Conservation (phyloP, 2,329 filamentous ascomycete species). For the Bipolaris zeicola region DNA sequence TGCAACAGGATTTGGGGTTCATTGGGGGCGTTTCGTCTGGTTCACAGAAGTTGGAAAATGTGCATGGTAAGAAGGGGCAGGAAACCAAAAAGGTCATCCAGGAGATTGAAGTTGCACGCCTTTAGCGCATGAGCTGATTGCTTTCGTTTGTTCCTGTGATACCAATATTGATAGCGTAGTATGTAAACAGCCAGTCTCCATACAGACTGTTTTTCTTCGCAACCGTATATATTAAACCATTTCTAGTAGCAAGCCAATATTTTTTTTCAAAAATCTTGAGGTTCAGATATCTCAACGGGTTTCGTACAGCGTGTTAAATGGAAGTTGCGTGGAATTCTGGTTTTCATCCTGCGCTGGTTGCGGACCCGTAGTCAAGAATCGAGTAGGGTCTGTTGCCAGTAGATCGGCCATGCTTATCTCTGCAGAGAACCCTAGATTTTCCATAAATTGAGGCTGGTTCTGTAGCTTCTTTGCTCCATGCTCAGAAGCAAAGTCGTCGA, state of each 20-base stretch:
- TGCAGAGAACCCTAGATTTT: constrained; percentile 67
- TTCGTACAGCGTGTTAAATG: constrained; percentile 30
- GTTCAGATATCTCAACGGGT: constrained; percentile 10
- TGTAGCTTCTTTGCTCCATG: constrained; percentile 61
- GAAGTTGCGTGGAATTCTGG: constrained; percentile 24
- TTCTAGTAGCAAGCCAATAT: not conserved
- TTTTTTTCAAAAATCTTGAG: not conserved
- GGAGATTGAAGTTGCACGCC: constrained; percentile 10
- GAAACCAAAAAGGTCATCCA: not conserved
- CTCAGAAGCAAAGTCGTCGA: constrained; percentile 62
- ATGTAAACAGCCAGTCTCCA: not conserved
- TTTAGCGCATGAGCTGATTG: not conserved
- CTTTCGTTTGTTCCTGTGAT: not conserved
- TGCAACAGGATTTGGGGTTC: constrained; percentile 49
- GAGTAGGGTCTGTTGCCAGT: constrained; percentile 40
- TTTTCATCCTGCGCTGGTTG: constrained; percentile 30
- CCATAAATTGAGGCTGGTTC: constrained; percentile 67
- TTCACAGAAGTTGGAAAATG: not conserved
- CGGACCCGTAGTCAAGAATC: constrained; percentile 45
- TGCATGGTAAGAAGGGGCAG: not conserved
- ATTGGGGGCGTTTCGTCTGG: constrained; percentile 9
- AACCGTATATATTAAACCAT: not conserved
- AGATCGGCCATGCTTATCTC: constrained; percentile 64
- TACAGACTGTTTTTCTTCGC: not conserved
- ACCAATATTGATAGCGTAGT: not conserved